These are phyloP conservation scores for Trichoderma sp. DNA, from an alignment of 2,329 filamentous ascomycete species.

Conservation along the genomic window DNA sequence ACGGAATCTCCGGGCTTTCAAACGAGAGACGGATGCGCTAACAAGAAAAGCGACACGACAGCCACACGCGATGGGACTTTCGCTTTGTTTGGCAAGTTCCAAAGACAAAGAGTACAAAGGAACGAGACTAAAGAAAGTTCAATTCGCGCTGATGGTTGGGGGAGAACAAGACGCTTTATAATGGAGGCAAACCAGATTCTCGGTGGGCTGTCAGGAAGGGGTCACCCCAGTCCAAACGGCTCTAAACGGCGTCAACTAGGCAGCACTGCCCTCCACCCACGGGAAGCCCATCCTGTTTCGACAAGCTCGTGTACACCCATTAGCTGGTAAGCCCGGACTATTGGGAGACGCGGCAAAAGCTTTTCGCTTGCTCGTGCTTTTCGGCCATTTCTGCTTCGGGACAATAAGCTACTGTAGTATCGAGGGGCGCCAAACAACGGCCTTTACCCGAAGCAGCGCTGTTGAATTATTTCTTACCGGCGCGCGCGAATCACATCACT, in stretches of 20 bases:
- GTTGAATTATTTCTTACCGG: background rate
- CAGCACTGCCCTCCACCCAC: conserved; percentile 16
- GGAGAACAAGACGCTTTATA: conserved; percentile 3
- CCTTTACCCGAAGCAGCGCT: conserved; percentile 6
- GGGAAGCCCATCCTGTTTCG: background rate
- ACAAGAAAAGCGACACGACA: background rate
- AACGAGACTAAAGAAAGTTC: conserved; percentile 9
- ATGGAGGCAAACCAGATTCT: background rate
- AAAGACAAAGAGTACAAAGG: background rate
- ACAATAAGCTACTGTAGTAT: background rate
- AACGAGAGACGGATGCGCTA: background rate
- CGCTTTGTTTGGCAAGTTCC: background rate
- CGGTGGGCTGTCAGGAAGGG: conserved; percentile 9
- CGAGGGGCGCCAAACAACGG: background rate
- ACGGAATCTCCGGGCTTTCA: background rate
- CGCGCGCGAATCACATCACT: background rate
- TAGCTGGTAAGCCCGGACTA: background rate
- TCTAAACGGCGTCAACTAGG: background rate
- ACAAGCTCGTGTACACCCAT: background rate
- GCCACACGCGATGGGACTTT: background rate
- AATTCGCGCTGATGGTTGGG: background rate
- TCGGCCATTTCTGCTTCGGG: conserved; percentile 17
- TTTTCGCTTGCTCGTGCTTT: background rate
- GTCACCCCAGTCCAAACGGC: conserved; percentile 12
- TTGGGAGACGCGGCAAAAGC: background rate